A percentile compares a stretch with the other conserved stretches of the same genome.
phyloP scores from a whole-genome alignment of 1,284 basidiomycete species.

The Tilletia setariae region DNA sequence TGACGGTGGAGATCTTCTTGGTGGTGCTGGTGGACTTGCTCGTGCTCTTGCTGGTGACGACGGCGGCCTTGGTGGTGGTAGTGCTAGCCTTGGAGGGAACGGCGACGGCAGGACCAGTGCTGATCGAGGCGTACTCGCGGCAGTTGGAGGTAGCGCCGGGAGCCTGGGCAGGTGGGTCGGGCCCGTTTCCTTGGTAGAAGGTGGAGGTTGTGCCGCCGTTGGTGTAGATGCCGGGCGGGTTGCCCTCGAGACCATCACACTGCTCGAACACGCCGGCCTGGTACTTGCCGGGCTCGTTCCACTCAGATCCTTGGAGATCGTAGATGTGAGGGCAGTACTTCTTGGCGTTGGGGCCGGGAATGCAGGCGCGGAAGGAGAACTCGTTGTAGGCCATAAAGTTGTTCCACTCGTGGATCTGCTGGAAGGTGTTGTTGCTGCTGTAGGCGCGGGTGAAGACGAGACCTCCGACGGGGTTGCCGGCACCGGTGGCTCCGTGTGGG shows the following conservation, averaged over 20 bases:
- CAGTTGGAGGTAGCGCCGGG: slow-evolving; percentile 37
- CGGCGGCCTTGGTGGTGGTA: not conserved
- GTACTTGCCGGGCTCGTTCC: slow-evolving; percentile 39
- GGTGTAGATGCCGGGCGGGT: slow-evolving; percentile 35
- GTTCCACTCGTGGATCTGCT: slow-evolving; percentile 51
- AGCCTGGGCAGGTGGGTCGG: slow-evolving; percentile 33
- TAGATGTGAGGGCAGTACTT: slow-evolving; percentile 22
- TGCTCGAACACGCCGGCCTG: slow-evolving; percentile 35
- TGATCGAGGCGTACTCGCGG: slow-evolving; percentile 39
- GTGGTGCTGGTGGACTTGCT: slow-evolving; percentile 4
- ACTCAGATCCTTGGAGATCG: slow-evolving; percentile 29
- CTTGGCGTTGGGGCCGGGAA: slow-evolving; percentile 26
- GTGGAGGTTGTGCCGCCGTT: slow-evolving; percentile 6
- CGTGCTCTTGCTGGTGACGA: slow-evolving; percentile 2
- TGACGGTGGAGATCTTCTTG: not conserved
- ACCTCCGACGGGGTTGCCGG: slow-evolving; percentile 45
- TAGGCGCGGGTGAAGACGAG: slow-evolving; percentile 42
- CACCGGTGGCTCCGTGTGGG: slow-evolving; percentile 48
- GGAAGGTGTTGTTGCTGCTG: slow-evolving; percentile 49
- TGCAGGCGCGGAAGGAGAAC: slow-evolving; percentile 42
- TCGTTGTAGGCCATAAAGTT: slow-evolving; percentile 45
- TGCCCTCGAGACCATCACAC: slow-evolving; percentile 39
- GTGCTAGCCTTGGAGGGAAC: slow-evolving; percentile 26
- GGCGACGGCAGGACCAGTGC: slow-evolving; percentile 36
- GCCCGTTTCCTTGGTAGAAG: slow-evolving; percentile 15